phyloP scores from a whole-genome alignment of 2,329 filamentous ascomycete genomes.

The Arthrinium puccinioides region DNA sequence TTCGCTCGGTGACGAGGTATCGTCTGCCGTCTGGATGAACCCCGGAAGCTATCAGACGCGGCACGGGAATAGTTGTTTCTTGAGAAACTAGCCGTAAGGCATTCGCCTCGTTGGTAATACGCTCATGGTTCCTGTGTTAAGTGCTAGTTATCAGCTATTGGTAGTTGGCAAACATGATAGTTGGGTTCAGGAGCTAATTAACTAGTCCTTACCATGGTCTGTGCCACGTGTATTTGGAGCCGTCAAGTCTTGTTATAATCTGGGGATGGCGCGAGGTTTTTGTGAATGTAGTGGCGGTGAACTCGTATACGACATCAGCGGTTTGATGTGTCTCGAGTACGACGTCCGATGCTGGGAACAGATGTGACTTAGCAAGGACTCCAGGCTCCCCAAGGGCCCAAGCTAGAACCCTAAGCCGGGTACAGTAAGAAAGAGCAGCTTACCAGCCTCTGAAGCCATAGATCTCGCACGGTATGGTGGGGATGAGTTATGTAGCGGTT shows the following conservation, averaged over 20 bases:
- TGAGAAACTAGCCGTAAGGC: background rate
- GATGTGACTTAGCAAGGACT: too few species aligned
- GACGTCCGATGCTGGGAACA: too few species aligned
- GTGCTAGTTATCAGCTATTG: background rate
- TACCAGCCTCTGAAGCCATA: too few species aligned
- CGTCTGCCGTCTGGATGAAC: background rate
- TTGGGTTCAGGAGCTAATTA: background rate
- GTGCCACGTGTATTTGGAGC: background rate
- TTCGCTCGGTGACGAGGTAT: background rate
- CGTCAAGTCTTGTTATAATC: background rate
- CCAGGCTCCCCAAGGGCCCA: too few species aligned
- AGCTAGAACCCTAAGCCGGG: too few species aligned
- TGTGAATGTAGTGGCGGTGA: constrained; percentile 1
- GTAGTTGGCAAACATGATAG: background rate
- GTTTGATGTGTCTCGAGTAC: background rate
- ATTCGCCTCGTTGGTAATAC: constrained; percentile 1
- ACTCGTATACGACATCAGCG: background rate
- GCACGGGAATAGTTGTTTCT: constrained; percentile 1
- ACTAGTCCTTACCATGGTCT: background rate
- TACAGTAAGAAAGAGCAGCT: too few species aligned
- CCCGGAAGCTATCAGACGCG: background rate
- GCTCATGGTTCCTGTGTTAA: constrained; percentile 1
- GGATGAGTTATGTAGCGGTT: too few species aligned
- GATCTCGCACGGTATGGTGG: too few species aligned
- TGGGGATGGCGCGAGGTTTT: background rate